Evolutionary conservation across 164 flowering plant genomes (phyloP).

Genomic region (Chloranthus sessilifolius): DNA sequence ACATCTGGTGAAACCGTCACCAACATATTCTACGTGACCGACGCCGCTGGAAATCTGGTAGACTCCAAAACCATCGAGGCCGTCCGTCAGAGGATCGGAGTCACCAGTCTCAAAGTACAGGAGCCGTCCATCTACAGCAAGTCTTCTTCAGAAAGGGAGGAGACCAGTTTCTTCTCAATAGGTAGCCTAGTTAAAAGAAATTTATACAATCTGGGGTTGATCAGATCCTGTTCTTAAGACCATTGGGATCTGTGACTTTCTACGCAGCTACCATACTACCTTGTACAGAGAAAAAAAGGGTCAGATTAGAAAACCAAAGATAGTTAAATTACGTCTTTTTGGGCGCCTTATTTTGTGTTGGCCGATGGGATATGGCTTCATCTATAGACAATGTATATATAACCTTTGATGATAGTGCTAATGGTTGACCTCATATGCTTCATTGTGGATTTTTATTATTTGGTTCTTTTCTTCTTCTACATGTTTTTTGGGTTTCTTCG

Average conservation of each 20-base stretch:
- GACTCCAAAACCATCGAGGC: constrained; percentile 57
- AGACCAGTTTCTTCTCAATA: constrained; percentile 41
- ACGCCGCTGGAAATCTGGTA: constrained; percentile 50
- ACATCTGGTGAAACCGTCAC: constrained; percentile 45
- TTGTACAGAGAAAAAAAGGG: constrained; percentile 1
- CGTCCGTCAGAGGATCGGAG: constrained; percentile 58
- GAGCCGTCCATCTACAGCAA: constrained; percentile 33
- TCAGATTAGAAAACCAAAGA: not conserved
- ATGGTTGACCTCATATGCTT: too few species aligned
- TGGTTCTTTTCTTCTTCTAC: too few species aligned
- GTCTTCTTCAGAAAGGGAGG: constrained; percentile 30
- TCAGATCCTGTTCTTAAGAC: constrained; percentile 52
- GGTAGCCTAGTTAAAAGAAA: constrained; percentile 71
- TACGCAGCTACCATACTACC: constrained; percentile 4
- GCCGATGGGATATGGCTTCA: too few species aligned
- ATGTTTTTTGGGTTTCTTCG: too few species aligned
- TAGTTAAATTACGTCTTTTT: too few species aligned
- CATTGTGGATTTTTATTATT: too few species aligned
- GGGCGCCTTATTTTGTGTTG: too few species aligned
- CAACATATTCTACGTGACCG: constrained; percentile 74
- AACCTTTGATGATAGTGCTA: too few species aligned
- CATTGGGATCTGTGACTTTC: not conserved
- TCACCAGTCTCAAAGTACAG: constrained; percentile 49
- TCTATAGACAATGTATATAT: too few species aligned
- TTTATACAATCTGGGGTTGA: constrained; percentile 63